phyloP scores from a whole-genome alignment of 371 early-diverging fungal species.

The Mucor circinelloides region DNA sequence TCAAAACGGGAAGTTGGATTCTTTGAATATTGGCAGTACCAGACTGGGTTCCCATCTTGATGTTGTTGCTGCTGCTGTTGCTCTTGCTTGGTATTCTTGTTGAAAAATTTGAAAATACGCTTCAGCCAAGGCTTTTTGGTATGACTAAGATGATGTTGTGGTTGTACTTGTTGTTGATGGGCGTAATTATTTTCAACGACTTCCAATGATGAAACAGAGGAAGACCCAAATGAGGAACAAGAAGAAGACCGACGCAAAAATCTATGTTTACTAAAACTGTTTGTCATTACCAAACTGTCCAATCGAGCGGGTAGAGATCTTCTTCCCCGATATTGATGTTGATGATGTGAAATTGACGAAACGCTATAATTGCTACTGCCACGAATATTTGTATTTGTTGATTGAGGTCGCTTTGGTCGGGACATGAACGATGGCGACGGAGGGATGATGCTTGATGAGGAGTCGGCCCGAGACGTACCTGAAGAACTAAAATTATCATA shows the following conservation, averaged over 20 bases:
- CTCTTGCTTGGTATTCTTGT: not conserved
- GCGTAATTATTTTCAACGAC: not conserved
- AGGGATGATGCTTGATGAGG: slow-evolving; percentile 9
- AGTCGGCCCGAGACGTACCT: slow-evolving; percentile 10
- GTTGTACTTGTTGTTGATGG: not conserved
- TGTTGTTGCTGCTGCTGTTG: not conserved
- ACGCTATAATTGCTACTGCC: not conserved
- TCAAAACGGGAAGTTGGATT: slow-evolving; percentile 12
- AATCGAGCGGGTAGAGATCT: slow-evolving; percentile 10
- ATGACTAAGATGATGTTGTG: not conserved
- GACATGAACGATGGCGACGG: slow-evolving; percentile 7
- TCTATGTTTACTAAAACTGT: not conserved
- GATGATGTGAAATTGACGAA: not conserved
- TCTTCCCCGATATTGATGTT: slow-evolving; percentile 9
- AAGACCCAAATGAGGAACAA: not conserved
- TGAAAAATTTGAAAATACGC: slow-evolving; percentile 17
- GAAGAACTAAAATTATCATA: not conserved
- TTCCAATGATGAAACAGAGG: slow-evolving; percentile 3
- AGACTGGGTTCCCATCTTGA: slow-evolving; percentile 2
- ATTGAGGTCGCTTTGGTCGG: slow-evolving; percentile 2
- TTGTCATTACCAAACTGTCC: not conserved
- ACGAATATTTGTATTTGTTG: not conserved
- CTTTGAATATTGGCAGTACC: slow-evolving; percentile 21
- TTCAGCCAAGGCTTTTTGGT: slow-evolving; percentile 16
- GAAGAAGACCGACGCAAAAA: slow-evolving; percentile 5